Percentiles rank a stretch among this genome's conserved stretches.
Conservation (phyloP, 1,284 basidiomycete species). For the Lentinula novae-zelandiae region DNA sequence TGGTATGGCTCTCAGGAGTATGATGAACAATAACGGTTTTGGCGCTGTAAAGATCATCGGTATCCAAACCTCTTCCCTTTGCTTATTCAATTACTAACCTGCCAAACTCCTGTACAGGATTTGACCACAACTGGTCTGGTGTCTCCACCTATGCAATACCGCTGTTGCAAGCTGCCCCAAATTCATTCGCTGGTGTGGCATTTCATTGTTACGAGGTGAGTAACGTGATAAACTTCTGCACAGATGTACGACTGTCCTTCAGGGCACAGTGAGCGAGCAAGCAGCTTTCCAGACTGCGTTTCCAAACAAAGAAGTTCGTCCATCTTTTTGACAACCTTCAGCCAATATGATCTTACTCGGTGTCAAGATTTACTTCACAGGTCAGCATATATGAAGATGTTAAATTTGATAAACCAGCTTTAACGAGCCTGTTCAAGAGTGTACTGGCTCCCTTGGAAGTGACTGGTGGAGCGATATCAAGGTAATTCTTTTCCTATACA, state of each 20-base stretch:
- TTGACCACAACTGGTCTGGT: constrained; percentile 50
- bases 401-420: background rate
- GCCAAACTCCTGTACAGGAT: constrained; percentile 17
- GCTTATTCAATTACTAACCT: background rate
- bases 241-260: background rate
- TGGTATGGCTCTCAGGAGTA: constrained; percentile 37
- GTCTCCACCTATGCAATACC: constrained; percentile 44
- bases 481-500: constrained; percentile 29
- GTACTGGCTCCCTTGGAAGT: constrained; percentile 45
- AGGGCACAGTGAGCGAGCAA: constrained; percentile 39
- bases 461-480: constrained; percentile 81
- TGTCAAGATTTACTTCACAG: constrained; percentile 37
- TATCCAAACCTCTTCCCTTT: background rate
- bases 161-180: constrained; percentile 39
- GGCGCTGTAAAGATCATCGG: constrained; percentile 45
- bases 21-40: constrained; percentile 48
- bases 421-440: constrained; percentile 27
- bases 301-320: constrained; percentile 41
- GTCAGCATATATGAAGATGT: constrained; percentile 16
- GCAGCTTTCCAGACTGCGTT: constrained; percentile 38
- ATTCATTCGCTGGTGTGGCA: constrained; percentile 43
- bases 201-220: constrained; percentile 49
- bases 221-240: background rate
- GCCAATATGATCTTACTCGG: background rate
- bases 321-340: background rate